Percentiles rank a stretch among this genome's conserved stretches.
Evolutionary conservation across 1,284 basidiomycete genomes (phyloP).

Genomic region (Heterobasidion irregulare): DNA sequence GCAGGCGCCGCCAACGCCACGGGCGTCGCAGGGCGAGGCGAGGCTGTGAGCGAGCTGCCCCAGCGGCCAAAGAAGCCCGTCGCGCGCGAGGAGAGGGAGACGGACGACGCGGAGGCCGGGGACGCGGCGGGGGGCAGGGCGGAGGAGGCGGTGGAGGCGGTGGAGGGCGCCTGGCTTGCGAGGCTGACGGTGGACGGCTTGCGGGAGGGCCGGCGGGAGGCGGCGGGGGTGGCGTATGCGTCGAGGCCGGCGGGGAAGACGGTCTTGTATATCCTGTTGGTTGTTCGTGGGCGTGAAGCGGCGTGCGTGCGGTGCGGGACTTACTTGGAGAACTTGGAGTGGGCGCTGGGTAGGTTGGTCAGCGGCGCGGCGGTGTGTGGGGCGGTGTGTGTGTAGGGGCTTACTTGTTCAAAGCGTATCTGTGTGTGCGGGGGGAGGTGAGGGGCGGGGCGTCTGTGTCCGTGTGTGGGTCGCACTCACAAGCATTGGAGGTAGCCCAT

Average conservation of each 20-base stretch:
- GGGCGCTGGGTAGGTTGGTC: conserved; percentile 35
- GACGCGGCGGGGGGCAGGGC: conserved; percentile 17
- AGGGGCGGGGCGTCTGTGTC: too few species aligned
- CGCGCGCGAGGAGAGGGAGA: conserved; percentile 11
- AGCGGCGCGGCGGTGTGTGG: conserved; percentile 6
- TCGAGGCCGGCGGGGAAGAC: conserved; percentile 65
- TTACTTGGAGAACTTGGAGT: conserved; percentile 67
- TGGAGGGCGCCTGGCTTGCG: conserved; percentile 4
- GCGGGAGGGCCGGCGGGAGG: conserved; percentile 35
- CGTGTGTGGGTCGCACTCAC: conserved; percentile 25
- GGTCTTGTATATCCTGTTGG: conserved; percentile 60
- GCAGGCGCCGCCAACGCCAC: conserved; percentile 9
- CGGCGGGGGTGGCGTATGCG: conserved; percentile 37
- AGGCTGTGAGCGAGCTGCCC: conserved; percentile 15
- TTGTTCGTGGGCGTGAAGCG: too few species aligned
- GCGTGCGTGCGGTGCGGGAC: too few species aligned
- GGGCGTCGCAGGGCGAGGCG: conserved; percentile 13
- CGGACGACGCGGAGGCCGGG: conserved; percentile 16
- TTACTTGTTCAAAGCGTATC: conserved; percentile 54
- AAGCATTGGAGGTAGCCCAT: conserved; percentile 74
- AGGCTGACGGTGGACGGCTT: conserved; percentile 24
- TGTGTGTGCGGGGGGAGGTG: conserved; percentile 14
- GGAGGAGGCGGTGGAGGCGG: conserved; percentile 8
- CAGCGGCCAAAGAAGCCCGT: conserved; percentile 33
- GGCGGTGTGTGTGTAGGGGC: conserved; percentile 11